Evolutionary conservation across 2,329 filamentous ascomycete species (phyloP), one percentile per base, ranked within the genome.

Genomic region (Epichloe sylvatica): DNA sequence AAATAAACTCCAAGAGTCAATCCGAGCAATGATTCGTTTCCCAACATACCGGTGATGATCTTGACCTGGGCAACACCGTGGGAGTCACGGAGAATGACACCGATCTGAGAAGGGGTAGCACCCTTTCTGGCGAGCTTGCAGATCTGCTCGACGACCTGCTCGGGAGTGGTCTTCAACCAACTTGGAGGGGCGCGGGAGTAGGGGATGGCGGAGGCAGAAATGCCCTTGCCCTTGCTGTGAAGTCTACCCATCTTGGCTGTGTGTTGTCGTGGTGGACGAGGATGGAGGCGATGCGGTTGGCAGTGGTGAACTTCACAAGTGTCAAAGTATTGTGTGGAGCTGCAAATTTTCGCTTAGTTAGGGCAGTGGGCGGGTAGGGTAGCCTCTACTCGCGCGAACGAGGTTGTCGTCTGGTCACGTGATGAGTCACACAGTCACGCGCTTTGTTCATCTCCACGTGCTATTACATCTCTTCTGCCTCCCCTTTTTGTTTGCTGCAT

Each of bases 181-280:
- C 90, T 80, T 55, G 92, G 91, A 58, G 89, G 71, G 64, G 80
- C 83, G 77, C 92, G 91, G 62, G 88, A 95, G 84, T 97, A 98
- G 69, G 94, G 92, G 74, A 97, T 76, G 67, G 92, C 88, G 57
- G 88, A 95, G 76, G 87, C 75, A 62, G 88, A 89, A 76, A 98
- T 98, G 75, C 92, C 94, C 87, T 97, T 97, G 78, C 92, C 91
- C 68, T 96, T 95, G 81, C 80, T 86, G 84, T 98, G 94, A 84
- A 97, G 84, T 80, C 91, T 84, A 84, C 90, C 88, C 88, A 94
- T 94, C 62, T 73, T 86, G 73, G 66, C 70, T 68, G 68, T 65
- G 68, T 65, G 52, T 65, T 64, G 63, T 65, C 59, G 62, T 63
- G 64, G 57, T 59, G 67, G 49, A 62, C 64, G 63, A 55, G 52